These are phyloP conservation scores for Trichophyton schoenleinii DNA, from an alignment of 2,329 filamentous ascomycete species.

Conservation along the genomic window DNA sequence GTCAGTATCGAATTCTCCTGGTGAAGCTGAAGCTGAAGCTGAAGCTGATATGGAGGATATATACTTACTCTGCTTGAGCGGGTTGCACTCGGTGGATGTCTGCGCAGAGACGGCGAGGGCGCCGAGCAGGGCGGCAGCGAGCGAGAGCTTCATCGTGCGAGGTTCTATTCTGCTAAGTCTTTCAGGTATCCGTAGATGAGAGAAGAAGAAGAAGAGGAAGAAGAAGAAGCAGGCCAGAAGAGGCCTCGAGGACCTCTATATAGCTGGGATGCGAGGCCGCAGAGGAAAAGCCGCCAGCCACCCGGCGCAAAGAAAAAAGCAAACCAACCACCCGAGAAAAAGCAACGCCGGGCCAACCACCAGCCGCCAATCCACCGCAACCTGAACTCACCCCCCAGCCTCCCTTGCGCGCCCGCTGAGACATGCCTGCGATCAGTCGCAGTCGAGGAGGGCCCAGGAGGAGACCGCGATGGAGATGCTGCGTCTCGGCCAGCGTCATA, in stretches of 20 bases:
- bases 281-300: too few relatives aligned
- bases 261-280: too few relatives aligned
- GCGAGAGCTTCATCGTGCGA: slow-evolving; percentile 23
- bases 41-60: background rate
- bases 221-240: background rate
- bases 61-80: slow-evolving; percentile 26
- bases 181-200: background rate
- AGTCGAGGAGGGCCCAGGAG: background rate
- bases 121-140: slow-evolving; percentile 19
- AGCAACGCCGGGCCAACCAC: background rate
- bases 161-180: background rate
- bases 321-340: background rate
- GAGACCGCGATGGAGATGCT: background rate
- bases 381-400: background rate
- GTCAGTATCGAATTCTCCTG: background rate
- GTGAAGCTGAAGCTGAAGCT: too few relatives aligned
- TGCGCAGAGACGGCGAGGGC: slow-evolving; percentile 26
- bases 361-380: background rate
- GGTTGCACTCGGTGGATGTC: slow-evolving; percentile 35
- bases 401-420: background rate
- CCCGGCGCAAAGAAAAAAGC: background rate
- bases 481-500: background rate
- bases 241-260: too few relatives aligned
- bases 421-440: background rate
- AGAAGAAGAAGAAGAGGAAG: background rate